phyloP scores from a whole-genome alignment of 1,284 basidiomycete genomes.

The Microbotryum scabiosae region DNA sequence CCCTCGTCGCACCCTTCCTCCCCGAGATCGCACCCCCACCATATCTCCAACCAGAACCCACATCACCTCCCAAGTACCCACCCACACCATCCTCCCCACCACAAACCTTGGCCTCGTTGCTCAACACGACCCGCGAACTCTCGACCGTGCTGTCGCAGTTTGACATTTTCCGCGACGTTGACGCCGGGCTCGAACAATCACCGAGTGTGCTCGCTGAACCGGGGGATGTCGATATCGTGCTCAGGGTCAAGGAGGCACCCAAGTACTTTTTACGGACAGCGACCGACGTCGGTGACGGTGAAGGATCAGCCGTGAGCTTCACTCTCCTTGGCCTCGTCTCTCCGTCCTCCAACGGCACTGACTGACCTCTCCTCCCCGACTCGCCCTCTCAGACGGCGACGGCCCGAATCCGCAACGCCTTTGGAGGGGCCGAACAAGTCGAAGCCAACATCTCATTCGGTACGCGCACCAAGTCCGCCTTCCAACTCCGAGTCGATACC shows the following conservation, averaged over 20 bases:
- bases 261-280: conserved; percentile 73
- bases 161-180: conserved; percentile 64
- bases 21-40: conserved; percentile 22
- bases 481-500: conserved; percentile 42
- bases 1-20: conserved; percentile 62
- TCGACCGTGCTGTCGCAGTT: conserved; percentile 57
- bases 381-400: conserved; percentile 54
- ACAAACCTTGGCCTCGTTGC: conserved; percentile 54
- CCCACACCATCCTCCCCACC: conserved; percentile 29
- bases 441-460: conserved; percentile 77
- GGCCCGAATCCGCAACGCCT: conserved; percentile 71
- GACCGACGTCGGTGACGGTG: conserved; percentile 89
- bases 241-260: conserved; percentile 67
- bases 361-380: not conserved
- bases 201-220: conserved; percentile 51
- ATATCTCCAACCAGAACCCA: conserved; percentile 22
- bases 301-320: conserved; percentile 70
- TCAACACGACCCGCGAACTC: conserved; percentile 60
- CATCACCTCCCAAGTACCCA: conserved; percentile 29
- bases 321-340: not conserved
- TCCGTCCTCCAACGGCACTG: not conserved
- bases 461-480: conserved; percentile 77
- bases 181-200: conserved; percentile 61
- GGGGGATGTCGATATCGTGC: conserved; percentile 76
- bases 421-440: conserved; percentile 84